Base-by-base conservation (phyloP, 108 stramenopile genomes). In the Cyclostephanos tholiformis region DNA sequence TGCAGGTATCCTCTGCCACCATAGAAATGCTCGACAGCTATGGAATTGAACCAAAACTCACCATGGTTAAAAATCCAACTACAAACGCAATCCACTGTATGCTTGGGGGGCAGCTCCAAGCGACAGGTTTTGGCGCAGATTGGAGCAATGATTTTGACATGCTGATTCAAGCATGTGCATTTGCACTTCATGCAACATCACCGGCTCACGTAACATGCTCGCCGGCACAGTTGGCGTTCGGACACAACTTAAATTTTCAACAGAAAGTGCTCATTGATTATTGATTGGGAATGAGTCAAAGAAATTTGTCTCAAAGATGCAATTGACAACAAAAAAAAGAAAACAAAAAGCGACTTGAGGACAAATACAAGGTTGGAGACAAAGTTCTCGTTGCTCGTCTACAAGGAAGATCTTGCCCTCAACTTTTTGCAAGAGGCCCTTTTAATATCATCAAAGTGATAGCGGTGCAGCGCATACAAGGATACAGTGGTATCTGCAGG, bases 51-150 rank as follows among this genome's bases (percentile, higher is more conserved):
- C 16, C 13, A 41, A 65, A 52, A 68, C 79, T 64, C 1, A 85
- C 72, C 0, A 82, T 80, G 4, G 67, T 68, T 0, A 73, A 74
- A 35, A 87, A 83, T 66, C 84, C 87, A 16, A 69, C 71, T 58
- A 63, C 71, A 1, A 83, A 88, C 23, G 57, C 84, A 0, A 44
- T 85, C 5, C 78, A 85, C 56, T 77, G 58, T 25, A 66, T 23
- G 0, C 44, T 64, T 4, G 65, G 26, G 22, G 68, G 62, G 29
- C 44, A 26, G 8, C 44, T 71, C 10, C 27, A 59, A 5, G 17
- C 70, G 0, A 52, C 67, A 30, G 20, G 52, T 52, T 67, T 25
- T 25, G 23, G 9, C 39, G 20, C 7, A 3, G 19, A 70, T 12
- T 70, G 36, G 39, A 7, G 9, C 0, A 25, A 55, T 0, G 69